These are phyloP conservation scores for Talaromyces sp. DNA, from an alignment of 2,329 filamentous ascomycete genomes.

Conservation along the genomic window DNA sequence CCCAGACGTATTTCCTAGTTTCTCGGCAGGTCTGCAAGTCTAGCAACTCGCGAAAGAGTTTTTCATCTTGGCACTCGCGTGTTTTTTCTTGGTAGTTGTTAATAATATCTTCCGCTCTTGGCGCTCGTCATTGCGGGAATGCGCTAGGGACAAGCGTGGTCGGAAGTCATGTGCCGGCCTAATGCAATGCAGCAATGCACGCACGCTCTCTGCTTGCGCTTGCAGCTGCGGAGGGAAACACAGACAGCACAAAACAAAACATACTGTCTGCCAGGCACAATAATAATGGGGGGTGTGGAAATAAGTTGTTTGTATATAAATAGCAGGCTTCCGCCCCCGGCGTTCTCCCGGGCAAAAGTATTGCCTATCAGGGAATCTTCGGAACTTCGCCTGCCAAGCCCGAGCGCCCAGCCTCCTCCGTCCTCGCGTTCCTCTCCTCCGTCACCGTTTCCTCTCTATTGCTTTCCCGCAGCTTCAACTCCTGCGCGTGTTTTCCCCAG, in stretches of 20 bases:
- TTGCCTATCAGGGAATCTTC: not conserved
- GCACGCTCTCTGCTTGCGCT: too few relatives aligned
- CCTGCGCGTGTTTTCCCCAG: not conserved
- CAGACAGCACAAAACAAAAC: not conserved
- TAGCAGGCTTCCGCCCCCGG: not conserved
- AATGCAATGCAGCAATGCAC: not conserved
- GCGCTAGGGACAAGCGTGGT: not conserved
- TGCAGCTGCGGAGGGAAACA: not conserved
- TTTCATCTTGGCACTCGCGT: not conserved
- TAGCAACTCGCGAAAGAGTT: not conserved
- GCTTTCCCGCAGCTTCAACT: not conserved
- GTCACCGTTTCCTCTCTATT: not conserved
- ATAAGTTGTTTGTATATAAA: not conserved
- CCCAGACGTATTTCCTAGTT: not conserved
- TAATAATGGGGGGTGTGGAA: not conserved
- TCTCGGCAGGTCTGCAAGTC: not conserved
- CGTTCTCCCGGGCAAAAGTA: not conserved
- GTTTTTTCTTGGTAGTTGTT: constrained; percentile 20
- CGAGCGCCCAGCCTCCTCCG: not conserved
- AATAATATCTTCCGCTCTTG: constrained; percentile 40
- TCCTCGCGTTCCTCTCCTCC: not conserved
- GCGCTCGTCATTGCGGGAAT: not conserved
- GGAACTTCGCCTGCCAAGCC: not conserved
- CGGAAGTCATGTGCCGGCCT: not conserved
- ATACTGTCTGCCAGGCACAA: not conserved